Evolutionary conservation across 176 grass and related monocot species (phyloP).

Genomic region (Luzula sylvatica): DNA sequence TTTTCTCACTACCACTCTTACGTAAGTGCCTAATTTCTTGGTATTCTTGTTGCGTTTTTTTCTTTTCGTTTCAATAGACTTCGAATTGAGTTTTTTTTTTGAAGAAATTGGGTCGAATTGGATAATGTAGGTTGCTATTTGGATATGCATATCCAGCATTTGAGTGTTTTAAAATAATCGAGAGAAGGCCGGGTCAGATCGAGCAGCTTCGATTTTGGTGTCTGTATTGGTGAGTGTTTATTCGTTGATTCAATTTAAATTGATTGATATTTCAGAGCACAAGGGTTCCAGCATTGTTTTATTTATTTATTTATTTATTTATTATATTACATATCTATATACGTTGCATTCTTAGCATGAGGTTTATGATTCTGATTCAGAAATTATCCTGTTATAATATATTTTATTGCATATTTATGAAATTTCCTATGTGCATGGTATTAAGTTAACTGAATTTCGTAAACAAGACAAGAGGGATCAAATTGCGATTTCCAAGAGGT

Average conservation of each 20-base stretch:
- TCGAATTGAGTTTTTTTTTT: neutral
- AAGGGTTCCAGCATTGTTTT: no score
- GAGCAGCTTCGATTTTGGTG: slow-evolving; percentile 93
- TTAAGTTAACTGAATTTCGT: no score
- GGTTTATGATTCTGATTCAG: no score
- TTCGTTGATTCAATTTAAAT: slow-evolving; percentile 4
- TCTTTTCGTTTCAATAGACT: neutral
- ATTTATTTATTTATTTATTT: no score
- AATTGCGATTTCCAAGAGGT: no score
- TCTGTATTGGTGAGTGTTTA: slow-evolving; percentile 65
- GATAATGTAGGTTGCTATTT: slow-evolving; percentile 47
- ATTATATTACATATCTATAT: no score
- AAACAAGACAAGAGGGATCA: no score
- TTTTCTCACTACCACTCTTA: slow-evolving; percentile 16
- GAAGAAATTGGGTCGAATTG: neutral
- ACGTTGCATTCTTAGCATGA: no score
- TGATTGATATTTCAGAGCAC: neutral
- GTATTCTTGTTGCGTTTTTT: no score
- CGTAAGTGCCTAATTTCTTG: slow-evolving; percentile 3
- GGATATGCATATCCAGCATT: slow-evolving; percentile 84
- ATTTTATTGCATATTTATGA: no score
- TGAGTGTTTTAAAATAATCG: slow-evolving; percentile 92
- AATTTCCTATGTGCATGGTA: no score
- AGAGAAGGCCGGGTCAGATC: slow-evolving; percentile 39
- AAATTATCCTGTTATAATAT: no score